Percentiles rank a stretch among this genome's conserved stretches.
These are phyloP conservation scores for Eucalyptus regnans DNA, from an alignment of 345 rosid genomes.

Conservation along the genomic window DNA sequence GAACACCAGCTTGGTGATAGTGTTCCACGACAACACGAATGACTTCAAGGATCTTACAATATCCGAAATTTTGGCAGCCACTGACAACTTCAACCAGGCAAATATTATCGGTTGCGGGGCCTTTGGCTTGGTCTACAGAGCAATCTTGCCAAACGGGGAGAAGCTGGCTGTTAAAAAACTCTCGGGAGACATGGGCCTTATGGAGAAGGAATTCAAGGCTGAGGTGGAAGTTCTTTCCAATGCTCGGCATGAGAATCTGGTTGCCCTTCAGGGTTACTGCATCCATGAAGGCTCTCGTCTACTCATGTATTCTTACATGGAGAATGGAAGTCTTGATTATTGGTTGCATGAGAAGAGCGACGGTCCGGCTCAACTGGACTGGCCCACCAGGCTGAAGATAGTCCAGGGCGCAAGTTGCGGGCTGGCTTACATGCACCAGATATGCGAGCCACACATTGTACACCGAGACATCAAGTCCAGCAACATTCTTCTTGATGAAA, in stretches of 20 bases:
- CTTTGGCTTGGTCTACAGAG: conserved; percentile 32
- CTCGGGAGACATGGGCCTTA: conserved; percentile 29
- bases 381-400: conserved; percentile 32
- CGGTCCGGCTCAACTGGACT: conserved; percentile 24
- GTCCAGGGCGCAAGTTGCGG: conserved; percentile 22
- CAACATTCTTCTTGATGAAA: conserved; percentile 36
- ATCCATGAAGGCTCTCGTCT: conserved; percentile 23
- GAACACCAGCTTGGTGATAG: conserved; percentile 17
- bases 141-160: conserved; percentile 18
- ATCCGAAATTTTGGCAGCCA: conserved; percentile 22
- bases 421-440: conserved; percentile 31
- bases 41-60: conserved; percentile 18
- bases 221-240: conserved; percentile 37
- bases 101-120: conserved; percentile 36
- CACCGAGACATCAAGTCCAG: conserved; percentile 42
- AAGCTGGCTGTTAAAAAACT: conserved; percentile 35
- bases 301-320: conserved; percentile 30
- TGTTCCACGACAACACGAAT: conserved; percentile 10
- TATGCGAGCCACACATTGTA: conserved; percentile 18
- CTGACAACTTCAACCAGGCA: conserved; percentile 27
- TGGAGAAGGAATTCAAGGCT: conserved; percentile 35
- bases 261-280: conserved; percentile 33
- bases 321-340: conserved; percentile 32
- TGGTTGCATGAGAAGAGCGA: conserved; percentile 33
- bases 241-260: conserved; percentile 30